phyloP scores from a whole-genome alignment of 345 rosid genomes.

The Pistacia vera region DNA sequence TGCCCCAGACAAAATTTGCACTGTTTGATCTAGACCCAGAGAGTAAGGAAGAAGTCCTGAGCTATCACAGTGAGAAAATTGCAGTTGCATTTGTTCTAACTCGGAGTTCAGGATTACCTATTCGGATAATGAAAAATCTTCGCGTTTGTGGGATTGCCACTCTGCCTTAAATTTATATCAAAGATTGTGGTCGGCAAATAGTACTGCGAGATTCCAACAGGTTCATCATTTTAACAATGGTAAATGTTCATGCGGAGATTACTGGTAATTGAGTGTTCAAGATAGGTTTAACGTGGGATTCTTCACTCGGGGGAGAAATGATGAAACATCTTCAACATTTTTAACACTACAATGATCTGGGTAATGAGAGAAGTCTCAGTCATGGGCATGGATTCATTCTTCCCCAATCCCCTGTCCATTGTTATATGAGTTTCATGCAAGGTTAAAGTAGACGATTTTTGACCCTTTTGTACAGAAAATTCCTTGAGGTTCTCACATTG shows the following conservation, averaged over 20 bases:
- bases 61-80: constrained; percentile 88
- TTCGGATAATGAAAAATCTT: constrained; percentile 93
- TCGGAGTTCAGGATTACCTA: constrained; percentile 60
- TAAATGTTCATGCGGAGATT: constrained; percentile 76
- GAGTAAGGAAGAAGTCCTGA: constrained; percentile 80
- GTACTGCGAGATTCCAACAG: constrained; percentile 81
- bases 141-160: constrained; percentile 91
- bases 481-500: not conserved
- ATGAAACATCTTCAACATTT: not conserved
- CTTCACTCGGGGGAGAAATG: not conserved
- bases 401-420: no score
- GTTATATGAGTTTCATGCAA: no score
- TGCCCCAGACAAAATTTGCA: constrained; percentile 73
- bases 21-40: constrained; percentile 80
- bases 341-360: not conserved
- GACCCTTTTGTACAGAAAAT: not conserved
- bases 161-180: constrained; percentile 82
- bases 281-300: not conserved
- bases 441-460: not conserved
- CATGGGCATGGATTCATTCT: not conserved
- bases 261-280: constrained; percentile 56
- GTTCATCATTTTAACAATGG: constrained; percentile 88
- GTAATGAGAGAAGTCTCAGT: not conserved
- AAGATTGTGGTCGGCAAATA: constrained; percentile 61
- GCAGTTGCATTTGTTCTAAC: constrained; percentile 82